These are phyloP conservation scores for Dactylonectria macrodidyma DNA, from an alignment of 2,329 filamentous ascomycete species.

Conservation along the genomic window DNA sequence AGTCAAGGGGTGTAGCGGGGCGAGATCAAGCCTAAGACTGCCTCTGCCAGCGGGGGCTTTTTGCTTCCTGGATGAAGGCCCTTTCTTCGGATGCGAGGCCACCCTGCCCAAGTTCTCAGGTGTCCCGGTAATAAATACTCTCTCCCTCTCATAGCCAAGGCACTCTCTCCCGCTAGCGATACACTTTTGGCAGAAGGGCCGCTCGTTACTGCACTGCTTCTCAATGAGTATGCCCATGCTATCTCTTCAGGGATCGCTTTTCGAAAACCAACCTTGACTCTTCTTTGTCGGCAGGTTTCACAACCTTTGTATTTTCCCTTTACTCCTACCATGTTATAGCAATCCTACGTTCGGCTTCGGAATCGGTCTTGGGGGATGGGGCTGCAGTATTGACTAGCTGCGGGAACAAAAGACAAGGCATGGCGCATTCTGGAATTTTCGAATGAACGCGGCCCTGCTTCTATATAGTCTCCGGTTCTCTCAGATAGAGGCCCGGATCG, in stretches of 20 bases:
- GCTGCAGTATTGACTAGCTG: not conserved
- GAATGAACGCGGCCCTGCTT: constrained; percentile 34
- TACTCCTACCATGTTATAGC: constrained; percentile 70
- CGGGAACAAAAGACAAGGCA: constrained; percentile 1
- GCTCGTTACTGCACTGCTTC: constrained; percentile 72
- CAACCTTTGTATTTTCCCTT: constrained; percentile 76
- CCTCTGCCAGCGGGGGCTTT: constrained; percentile 46
- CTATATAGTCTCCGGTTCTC: constrained; percentile 39
- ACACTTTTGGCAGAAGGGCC: constrained; percentile 74
- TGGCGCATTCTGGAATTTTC: constrained; percentile 25
- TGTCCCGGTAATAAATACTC: constrained; percentile 76
- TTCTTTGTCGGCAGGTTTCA: constrained; percentile 71
- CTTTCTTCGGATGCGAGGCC: constrained; percentile 68
- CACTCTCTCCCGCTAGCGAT: constrained; percentile 70
- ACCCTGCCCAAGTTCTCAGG: constrained; percentile 68
- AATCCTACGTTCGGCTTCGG: not conserved
- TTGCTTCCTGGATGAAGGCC: constrained; percentile 52
- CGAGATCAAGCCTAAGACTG: constrained; percentile 46
- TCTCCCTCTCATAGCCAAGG: constrained; percentile 74
- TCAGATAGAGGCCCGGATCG: constrained; percentile 38
- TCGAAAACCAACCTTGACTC: constrained; percentile 67
- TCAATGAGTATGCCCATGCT: constrained; percentile 21
- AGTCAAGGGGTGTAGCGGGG: constrained; percentile 58
- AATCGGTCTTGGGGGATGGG: constrained; percentile 2
- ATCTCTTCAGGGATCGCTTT: not conserved